A percentile compares a stretch with the other conserved stretches of the same genome.
Conservation (phyloP, 805 yeast genomes). For the Torulaspora maleeae region DNA sequence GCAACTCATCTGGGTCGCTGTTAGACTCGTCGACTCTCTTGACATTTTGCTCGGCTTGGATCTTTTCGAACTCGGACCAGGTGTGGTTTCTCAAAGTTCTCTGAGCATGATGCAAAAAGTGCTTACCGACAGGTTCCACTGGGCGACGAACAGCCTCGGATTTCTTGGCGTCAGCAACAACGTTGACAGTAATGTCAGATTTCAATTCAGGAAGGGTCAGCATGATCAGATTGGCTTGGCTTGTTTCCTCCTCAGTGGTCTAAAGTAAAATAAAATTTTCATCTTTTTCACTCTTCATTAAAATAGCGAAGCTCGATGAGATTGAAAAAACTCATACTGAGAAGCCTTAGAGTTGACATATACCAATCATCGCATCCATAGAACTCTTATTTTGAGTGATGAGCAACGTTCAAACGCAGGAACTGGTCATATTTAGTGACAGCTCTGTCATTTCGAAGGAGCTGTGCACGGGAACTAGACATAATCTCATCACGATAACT, state of each 20-base stretch:
- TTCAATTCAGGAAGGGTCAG: conserved; percentile 49
- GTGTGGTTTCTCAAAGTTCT: conserved; percentile 95
- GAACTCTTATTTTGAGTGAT: background rate
- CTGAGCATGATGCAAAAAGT: conserved; percentile 92
- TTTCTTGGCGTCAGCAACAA: conserved; percentile 48
- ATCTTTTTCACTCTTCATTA: background rate
- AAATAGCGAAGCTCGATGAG: background rate
- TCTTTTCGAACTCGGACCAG: conserved; percentile 94
- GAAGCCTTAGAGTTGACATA: too few species aligned
- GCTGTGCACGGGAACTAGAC: conserved; percentile 17
- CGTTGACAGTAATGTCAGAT: conserved; percentile 48
- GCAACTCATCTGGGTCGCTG: conserved; percentile 52
- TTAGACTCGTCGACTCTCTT: conserved; percentile 57
- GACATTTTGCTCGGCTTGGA: conserved; percentile 88
- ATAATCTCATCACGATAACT: conserved; percentile 36
- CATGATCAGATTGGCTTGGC: conserved; percentile 2
- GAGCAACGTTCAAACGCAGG: conserved; percentile 49
- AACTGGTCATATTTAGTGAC: conserved; percentile 49
- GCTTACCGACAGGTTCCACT: conserved; percentile 95
- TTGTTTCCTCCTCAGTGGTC: background rate
- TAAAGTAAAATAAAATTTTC: conserved; percentile 1
- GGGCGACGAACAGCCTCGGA: conserved; percentile 69
- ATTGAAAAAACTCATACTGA: background rate
- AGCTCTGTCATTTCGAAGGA: conserved; percentile 40
- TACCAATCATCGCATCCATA: background rate